Conservation (phyloP, 495 filamentous ascomycete species). For the Penicillium maclennaniae region DNA sequence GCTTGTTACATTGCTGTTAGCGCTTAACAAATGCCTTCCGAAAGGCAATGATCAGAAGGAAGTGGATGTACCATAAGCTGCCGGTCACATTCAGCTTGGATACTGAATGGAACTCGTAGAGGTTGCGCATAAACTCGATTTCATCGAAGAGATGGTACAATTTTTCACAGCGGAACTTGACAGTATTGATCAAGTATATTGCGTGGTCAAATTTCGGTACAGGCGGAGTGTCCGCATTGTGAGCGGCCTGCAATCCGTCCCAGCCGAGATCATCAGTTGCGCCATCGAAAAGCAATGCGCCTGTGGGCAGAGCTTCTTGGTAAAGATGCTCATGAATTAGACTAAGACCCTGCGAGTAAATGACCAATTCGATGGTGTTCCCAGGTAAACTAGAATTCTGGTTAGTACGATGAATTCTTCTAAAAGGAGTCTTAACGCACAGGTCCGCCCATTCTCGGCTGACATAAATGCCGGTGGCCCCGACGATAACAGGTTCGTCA, state of each 20-base stretch:
- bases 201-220: constrained; percentile 39
- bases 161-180: constrained; percentile 43
- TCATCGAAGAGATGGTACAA: constrained; percentile 47
- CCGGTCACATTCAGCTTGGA: constrained; percentile 19
- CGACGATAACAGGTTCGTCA: constrained; percentile 38
- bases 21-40: constrained; percentile 42
- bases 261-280: constrained; percentile 40
- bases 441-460: constrained; percentile 29
- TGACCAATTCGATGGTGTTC: constrained; percentile 47
- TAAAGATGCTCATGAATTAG: constrained; percentile 37
- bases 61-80: constrained; percentile 43
- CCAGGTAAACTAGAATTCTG: constrained; percentile 32
- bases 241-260: constrained; percentile 31
- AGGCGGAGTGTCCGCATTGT: constrained; percentile 22
- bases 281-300: constrained; percentile 36
- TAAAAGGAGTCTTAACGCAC: constrained; percentile 11
- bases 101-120: constrained; percentile 35
- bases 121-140: constrained; percentile 33
- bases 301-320: constrained; percentile 31
- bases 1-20: constrained; percentile 26
- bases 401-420: constrained; percentile 1
- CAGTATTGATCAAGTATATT: constrained; percentile 40
- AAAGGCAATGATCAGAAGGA: constrained; percentile 41
- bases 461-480: constrained; percentile 36
- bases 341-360: constrained; percentile 40